phyloP scores from a whole-genome alignment of 306 rosid genomes.

The Cucumis sativus region DNA sequence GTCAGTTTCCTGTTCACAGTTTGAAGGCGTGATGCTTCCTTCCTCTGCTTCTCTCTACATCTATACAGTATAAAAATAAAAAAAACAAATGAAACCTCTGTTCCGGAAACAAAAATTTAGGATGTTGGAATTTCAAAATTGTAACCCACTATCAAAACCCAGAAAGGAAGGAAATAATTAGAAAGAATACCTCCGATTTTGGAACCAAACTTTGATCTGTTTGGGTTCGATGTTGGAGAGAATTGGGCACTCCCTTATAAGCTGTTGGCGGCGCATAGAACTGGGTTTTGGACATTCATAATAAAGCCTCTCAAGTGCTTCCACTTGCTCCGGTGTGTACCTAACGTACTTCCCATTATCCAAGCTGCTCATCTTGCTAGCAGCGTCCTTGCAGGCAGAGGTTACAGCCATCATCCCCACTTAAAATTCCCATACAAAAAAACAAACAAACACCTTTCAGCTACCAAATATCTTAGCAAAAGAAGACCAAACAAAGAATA shows the following conservation, averaged over 20 bases:
- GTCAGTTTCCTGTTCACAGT: constrained; percentile 87
- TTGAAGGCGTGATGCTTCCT: constrained; percentile 88
- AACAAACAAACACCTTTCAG: neutral
- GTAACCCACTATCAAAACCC: neutral
- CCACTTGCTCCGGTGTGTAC: constrained; percentile 96
- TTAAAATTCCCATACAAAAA: neutral
- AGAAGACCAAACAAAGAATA: neutral
- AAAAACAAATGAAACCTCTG: neutral
- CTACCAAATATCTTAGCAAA: neutral
- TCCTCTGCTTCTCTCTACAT: constrained; percentile 97
- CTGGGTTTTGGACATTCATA: constrained; percentile 97
- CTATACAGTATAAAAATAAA: constrained; percentile 20
- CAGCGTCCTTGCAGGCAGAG: constrained; percentile 54
- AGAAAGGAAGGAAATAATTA: neutral
- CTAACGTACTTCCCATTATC: constrained; percentile 97
- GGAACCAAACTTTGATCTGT: constrained; percentile 99
- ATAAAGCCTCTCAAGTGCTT: constrained; percentile 84
- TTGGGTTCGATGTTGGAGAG: constrained; percentile 92
- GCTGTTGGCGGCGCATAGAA: constrained; percentile 93
- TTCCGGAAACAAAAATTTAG: neutral
- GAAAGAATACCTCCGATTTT: constrained; percentile 58
- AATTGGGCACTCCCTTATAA: constrained; percentile 89
- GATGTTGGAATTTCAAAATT: neutral
- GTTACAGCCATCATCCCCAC: constrained; percentile 70
- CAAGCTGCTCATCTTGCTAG: constrained; percentile 33